Conservation (phyloP, 495 filamentous ascomycete species). For the Eremomyces bilateralis region DNA sequence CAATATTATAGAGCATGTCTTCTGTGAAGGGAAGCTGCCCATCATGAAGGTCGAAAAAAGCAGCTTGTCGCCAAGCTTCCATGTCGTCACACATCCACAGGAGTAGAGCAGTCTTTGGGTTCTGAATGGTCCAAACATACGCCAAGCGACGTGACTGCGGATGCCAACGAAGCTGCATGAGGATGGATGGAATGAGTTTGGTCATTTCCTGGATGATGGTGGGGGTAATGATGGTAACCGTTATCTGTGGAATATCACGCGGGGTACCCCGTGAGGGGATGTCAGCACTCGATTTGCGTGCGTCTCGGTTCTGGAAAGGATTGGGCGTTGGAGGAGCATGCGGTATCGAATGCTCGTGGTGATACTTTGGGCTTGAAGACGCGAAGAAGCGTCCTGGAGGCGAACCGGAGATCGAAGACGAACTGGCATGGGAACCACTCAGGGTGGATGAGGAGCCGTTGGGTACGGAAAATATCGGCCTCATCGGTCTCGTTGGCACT, state of each 20-base stretch:
- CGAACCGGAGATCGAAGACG: no score
- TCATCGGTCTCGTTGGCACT: no score
- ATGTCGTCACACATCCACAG: constrained; percentile 11
- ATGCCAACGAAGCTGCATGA: constrained; percentile 8
- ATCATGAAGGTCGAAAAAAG: constrained; percentile 11
- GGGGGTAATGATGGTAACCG: no score
- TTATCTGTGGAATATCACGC: neutral
- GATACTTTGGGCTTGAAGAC: no score
- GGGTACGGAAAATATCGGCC: no score
- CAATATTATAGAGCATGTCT: constrained; percentile 8
- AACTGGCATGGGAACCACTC: no score
- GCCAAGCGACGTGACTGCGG: constrained; percentile 3
- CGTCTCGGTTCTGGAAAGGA: neutral
- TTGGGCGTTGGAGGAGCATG: neutral
- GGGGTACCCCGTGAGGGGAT: neutral
- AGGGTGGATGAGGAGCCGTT: no score
- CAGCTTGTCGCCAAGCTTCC: constrained; percentile 9
- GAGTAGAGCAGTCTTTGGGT: constrained; percentile 11
- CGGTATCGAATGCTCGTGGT: no score
- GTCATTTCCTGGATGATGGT: no score
- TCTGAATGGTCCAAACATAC: constrained; percentile 12
- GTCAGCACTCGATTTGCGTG: neutral
- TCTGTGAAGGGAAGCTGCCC: constrained; percentile 11
- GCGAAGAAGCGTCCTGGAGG: no score
- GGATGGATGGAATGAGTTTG: neutral